Percentiles rank a stretch among this genome's conserved stretches.
Conservation (phyloP, 441 rosid species). For the Isatis lusitanica region DNA sequence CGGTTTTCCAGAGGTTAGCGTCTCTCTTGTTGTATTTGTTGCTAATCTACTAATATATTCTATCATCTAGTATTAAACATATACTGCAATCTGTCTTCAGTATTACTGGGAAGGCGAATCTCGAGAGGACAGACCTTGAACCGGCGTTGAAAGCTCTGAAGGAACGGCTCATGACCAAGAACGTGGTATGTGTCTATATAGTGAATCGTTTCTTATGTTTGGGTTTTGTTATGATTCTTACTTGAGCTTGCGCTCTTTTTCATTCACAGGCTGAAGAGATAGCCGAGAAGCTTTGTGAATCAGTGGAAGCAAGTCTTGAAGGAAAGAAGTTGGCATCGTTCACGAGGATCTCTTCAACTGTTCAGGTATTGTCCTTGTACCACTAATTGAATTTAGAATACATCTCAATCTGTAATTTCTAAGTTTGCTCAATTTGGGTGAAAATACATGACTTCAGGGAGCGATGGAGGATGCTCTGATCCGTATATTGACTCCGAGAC, state of each 20-base stretch:
- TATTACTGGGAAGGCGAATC: conserved; percentile 94
- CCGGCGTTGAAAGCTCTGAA: conserved; percentile 95
- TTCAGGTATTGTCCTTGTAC: conserved; percentile 56
- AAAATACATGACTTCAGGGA: conserved; percentile 51
- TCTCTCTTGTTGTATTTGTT: conserved; percentile 14
- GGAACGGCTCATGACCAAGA: conserved; percentile 98
- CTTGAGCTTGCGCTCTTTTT: conserved; percentile 20
- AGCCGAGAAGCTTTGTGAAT: conserved; percentile 96
- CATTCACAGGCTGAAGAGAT: conserved; percentile 89
- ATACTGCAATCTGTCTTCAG: conserved; percentile 44
- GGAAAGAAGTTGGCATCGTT: conserved; percentile 95
- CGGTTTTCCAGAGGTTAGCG: conserved; percentile 87
- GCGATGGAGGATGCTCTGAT: conserved; percentile 98
- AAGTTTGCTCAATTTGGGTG: conserved; percentile 14
- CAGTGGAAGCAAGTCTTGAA: conserved; percentile 92
- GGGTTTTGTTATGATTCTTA: background rate
- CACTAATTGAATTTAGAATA: background rate
- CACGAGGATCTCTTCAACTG: conserved; percentile 93
- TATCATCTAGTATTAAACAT: background rate
- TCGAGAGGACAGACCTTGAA: conserved; percentile 86
- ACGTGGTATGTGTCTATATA: conserved; percentile 70
- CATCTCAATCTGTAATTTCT: background rate
- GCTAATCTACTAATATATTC: background rate
- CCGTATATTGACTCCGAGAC: conserved; percentile 93
- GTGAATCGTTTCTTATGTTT: background rate